A percentile compares a stretch with the other conserved stretches of the same genome.
phyloP scores from a whole-genome alignment of 2,329 filamentous ascomycete genomes.

The Aspergillus costaricaensis region DNA sequence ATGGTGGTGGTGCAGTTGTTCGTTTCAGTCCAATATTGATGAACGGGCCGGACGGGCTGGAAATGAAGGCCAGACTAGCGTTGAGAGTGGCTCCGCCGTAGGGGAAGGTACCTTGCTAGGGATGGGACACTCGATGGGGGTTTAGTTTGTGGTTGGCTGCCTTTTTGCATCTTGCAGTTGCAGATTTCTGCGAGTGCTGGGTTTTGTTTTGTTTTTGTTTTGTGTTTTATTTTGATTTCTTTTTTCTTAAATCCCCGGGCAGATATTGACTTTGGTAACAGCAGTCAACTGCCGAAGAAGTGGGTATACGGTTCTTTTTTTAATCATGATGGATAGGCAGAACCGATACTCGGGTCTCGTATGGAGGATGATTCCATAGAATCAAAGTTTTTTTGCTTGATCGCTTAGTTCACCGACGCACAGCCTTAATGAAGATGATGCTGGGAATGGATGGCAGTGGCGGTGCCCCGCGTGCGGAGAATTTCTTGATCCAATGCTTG shows the following conservation, averaged over 20 bases:
- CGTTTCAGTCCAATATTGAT: background rate
- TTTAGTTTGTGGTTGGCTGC: background rate
- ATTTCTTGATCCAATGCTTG: constrained; percentile 6
- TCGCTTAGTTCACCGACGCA: background rate
- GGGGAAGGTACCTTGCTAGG: background rate
- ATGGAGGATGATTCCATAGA: no score
- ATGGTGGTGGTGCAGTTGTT: no score
- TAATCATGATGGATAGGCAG: background rate
- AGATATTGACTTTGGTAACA: no score
- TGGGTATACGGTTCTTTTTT: background rate
- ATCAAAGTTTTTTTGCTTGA: no score
- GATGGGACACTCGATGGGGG: background rate
- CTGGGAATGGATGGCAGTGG: background rate
- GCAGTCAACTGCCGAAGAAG: no score
- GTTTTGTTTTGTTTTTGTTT: background rate
- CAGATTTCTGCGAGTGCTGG: no score
- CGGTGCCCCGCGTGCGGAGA: constrained; percentile 5
- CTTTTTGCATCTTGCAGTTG: background rate
- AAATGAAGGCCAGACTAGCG: background rate
- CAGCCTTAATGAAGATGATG: background rate
- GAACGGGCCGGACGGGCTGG: background rate
- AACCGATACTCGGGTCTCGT: no score
- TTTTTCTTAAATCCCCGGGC: no score
- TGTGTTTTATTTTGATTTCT: background rate
- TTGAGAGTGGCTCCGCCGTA: background rate